These are phyloP conservation scores for Strobilomyces confusus DNA, from an alignment of 768 basidiomycete genomes.

Conservation along the genomic window DNA sequence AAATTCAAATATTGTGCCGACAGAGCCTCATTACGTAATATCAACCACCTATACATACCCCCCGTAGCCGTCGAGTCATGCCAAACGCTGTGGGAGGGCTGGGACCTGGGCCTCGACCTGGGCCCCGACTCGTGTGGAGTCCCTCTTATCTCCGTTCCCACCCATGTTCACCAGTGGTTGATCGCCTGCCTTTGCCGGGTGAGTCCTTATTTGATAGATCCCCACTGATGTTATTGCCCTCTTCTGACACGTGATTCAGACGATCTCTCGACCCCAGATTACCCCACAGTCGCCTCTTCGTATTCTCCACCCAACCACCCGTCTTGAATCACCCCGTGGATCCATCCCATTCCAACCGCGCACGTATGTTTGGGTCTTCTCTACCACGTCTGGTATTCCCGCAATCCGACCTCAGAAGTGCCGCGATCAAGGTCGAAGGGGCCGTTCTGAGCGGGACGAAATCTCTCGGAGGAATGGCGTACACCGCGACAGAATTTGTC, in stretches of 20 bases:
- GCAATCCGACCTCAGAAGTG: conserved; percentile 51
- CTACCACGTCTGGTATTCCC: conserved; percentile 32
- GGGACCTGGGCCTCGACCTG: no score
- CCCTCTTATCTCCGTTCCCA: no score
- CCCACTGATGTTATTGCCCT: no score
- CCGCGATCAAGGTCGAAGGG: conserved; percentile 56
- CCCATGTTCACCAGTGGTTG: no score
- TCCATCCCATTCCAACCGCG: conserved; percentile 15
- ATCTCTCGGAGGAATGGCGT: conserved; percentile 41
- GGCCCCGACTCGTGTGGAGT: no score
- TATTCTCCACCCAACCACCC: conserved; percentile 45
- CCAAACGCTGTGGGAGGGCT: no score
- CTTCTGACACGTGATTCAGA: conserved; percentile 13
- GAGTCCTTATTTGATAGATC: no score
- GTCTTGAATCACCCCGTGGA: conserved; percentile 20
- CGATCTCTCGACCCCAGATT: conserved; percentile 1
- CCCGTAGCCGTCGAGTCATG: no score
- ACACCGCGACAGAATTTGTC: conserved; percentile 40
- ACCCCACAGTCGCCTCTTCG: conserved; percentile 54
- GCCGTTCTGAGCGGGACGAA: conserved; percentile 62
- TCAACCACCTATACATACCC: no score
- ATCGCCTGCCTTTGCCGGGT: no score
- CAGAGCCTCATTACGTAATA: no score
- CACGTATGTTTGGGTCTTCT: conserved; percentile 23
- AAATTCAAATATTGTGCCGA: no score